Evolutionary conservation across 2,329 filamentous ascomycete species (phyloP), one percentile per base, ranked within the genome.

Genomic region (Colletotrichum tropicicola): DNA sequence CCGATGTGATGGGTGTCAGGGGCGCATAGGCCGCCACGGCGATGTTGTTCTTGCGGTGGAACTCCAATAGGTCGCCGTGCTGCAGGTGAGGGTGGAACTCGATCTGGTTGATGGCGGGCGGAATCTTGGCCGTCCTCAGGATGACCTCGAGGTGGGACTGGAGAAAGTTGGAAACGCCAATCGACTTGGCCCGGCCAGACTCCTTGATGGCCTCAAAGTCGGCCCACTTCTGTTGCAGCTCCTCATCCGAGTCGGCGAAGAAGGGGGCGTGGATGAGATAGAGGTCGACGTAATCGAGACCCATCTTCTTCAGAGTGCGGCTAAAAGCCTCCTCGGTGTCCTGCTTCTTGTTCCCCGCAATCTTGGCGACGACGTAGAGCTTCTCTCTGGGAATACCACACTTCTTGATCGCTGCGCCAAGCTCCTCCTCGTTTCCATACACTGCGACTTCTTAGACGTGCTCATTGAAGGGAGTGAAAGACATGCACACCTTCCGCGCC

Each of bases 1-100:
- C 85, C 68, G 79, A 80, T 1, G 80, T 80, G 3, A 85, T 70
- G 3, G 85, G 82, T 1, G 82, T 82, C 59, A 92, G 79, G 1
- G 88, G 85, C 0, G 73, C 82, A 74, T 89, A 91, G 8, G 84
- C 84, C 6, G 83, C 78, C 3, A 85, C 74, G 4, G 85, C 83
- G 67, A 92, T 91, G 58, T 80, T 76, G 71, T 90, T 79, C 71
- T 84, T 75, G 69, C 82, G 82, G 74, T 85, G 85, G 77, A 86
- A 92, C 15, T 80, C 76, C 30, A 91, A 58, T 12, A 92, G 79
- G 62, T 83, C 80, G 6, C 81, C 82, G 73, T 91, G 90, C 77
- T 91, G 90, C 54, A 92, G 81, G 74, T 93, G 92, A 0, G 92
- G 91, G 77, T 96, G 91, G 72, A 87, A 89, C 80, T 95, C 92